Evolutionary conservation across 208 protist species (phyloP).

Genomic region (Trypanosoma melophagium): DNA sequence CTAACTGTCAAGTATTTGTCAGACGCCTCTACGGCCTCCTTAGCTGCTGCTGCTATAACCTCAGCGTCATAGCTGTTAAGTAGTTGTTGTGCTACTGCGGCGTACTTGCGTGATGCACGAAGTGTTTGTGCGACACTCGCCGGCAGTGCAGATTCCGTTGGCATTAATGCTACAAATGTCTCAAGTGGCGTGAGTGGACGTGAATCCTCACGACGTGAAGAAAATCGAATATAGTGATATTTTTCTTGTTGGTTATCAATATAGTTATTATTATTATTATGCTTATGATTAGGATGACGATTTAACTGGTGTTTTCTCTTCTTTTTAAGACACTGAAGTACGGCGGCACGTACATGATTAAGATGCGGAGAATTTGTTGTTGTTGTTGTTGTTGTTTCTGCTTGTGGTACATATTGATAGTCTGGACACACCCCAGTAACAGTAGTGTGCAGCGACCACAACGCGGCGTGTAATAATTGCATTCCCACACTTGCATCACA

Average conservation of each 20-base stretch:
- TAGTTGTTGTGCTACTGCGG: constrained; percentile 38
- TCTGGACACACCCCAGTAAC: constrained; percentile 54
- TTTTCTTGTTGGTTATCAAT: too few species aligned
- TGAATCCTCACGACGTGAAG: constrained; percentile 7
- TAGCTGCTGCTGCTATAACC: constrained; percentile 47
- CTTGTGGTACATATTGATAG: constrained; percentile 40
- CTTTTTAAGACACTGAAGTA: constrained; percentile 31
- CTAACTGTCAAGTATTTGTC: constrained; percentile 50
- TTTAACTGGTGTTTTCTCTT: too few species aligned
- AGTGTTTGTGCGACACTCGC: constrained; percentile 42
- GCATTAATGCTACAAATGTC: constrained; percentile 83
- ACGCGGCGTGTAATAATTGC: constrained; percentile 43
- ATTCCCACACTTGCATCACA: constrained; percentile 36
- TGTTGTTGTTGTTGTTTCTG: too few species aligned
- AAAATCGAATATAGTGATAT: too few species aligned
- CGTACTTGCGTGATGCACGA: constrained; percentile 26
- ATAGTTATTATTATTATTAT: too few species aligned
- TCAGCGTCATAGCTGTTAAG: constrained; percentile 54
- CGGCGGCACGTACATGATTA: constrained; percentile 65
- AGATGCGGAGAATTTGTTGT: constrained; percentile 45
- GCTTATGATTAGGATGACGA: too few species aligned
- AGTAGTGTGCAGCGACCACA: constrained; percentile 51
- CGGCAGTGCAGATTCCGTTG: constrained; percentile 67
- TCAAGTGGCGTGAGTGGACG: constrained; percentile 75
- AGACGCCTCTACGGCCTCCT: constrained; percentile 46